phyloP scores from a whole-genome alignment of 2,329 filamentous ascomycete species.

The Fusarium xylarioides region DNA sequence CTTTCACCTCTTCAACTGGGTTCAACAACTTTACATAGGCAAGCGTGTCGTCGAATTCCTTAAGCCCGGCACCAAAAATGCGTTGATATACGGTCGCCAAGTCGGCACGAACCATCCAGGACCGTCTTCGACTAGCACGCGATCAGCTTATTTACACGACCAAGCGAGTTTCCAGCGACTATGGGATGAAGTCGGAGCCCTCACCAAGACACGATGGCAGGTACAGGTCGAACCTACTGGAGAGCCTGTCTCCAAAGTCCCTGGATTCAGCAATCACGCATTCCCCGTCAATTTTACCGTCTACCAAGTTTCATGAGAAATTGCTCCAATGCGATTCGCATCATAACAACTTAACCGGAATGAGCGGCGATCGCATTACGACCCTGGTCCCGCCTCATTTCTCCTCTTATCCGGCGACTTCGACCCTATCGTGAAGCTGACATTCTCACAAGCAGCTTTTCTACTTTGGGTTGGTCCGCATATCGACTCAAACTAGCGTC shows the following conservation, averaged over 20 bases:
- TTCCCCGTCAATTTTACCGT: constrained; percentile 48
- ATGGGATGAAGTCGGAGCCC: constrained; percentile 62
- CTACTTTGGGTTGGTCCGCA: constrained; percentile 26
- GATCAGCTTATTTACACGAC: constrained; percentile 58
- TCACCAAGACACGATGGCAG: constrained; percentile 60
- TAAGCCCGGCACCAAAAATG: constrained; percentile 54
- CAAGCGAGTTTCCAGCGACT: constrained; percentile 59
- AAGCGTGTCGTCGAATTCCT: constrained; percentile 57
- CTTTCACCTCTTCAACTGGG: constrained; percentile 61
- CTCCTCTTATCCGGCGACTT: constrained; percentile 8
- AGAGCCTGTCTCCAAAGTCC: constrained; percentile 36
- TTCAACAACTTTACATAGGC: constrained; percentile 56
- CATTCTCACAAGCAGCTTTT: constrained; percentile 21
- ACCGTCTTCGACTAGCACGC: constrained; percentile 25
- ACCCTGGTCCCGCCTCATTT: constrained; percentile 27
- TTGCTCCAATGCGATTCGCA: background rate
- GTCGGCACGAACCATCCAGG: constrained; percentile 51
- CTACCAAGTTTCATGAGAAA: constrained; percentile 46
- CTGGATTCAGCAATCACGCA: constrained; percentile 40
- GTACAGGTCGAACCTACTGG: constrained; percentile 52
- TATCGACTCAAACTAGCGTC: constrained; percentile 30
- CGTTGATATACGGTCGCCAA: constrained; percentile 62
- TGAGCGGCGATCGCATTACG: constrained; percentile 8
- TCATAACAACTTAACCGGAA: background rate
- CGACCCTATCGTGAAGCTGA: constrained; percentile 23